These are phyloP conservation scores for Arxiozyma heterogenica DNA, from an alignment of 1,139 yeast genomes.

Conservation along the genomic window DNA sequence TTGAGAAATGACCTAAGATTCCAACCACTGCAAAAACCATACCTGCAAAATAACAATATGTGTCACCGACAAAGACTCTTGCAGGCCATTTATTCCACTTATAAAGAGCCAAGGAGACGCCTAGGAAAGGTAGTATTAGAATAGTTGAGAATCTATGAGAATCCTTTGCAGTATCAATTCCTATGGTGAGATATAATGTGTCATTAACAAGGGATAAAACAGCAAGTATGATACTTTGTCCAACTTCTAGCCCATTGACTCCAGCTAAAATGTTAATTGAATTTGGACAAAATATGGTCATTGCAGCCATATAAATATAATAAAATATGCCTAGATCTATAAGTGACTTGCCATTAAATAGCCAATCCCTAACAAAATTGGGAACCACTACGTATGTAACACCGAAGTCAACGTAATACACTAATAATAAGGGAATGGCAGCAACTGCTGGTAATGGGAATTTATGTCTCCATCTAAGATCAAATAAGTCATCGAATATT, in stretches of 20 bases:
- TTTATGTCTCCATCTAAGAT: constrained; percentile 94
- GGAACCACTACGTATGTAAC: constrained; percentile 89
- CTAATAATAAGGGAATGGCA: constrained; percentile 80
- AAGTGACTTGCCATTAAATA: constrained; percentile 33
- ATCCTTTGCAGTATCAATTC: constrained; percentile 59
- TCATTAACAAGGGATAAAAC: constrained; percentile 68
- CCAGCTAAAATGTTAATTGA: constrained; percentile 97
- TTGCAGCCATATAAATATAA: constrained; percentile 81
- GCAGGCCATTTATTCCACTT: constrained; percentile 89
- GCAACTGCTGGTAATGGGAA: constrained; percentile 93
- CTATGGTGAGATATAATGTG: constrained; percentile 49
- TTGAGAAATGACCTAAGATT: constrained; percentile 90
- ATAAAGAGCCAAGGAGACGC: constrained; percentile 70
- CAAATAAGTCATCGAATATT: constrained; percentile 87
- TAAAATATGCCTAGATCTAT: constrained; percentile 73
- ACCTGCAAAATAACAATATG: constrained; percentile 95
- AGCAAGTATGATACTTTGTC: constrained; percentile 79
- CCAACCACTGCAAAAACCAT: constrained; percentile 98
- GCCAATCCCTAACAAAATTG: constrained; percentile 41
- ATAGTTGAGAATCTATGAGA: constrained; percentile 78
- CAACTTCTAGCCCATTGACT: constrained; percentile 90
- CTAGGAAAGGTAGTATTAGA: constrained; percentile 74
- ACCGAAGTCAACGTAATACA: constrained; percentile 89
- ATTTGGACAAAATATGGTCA: constrained; percentile 90
- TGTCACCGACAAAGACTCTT: constrained; percentile 90